Base-by-base conservation (phyloP, 1,284 basidiomycete species). In the Cutaneotrichosporon dermatis region DNA sequence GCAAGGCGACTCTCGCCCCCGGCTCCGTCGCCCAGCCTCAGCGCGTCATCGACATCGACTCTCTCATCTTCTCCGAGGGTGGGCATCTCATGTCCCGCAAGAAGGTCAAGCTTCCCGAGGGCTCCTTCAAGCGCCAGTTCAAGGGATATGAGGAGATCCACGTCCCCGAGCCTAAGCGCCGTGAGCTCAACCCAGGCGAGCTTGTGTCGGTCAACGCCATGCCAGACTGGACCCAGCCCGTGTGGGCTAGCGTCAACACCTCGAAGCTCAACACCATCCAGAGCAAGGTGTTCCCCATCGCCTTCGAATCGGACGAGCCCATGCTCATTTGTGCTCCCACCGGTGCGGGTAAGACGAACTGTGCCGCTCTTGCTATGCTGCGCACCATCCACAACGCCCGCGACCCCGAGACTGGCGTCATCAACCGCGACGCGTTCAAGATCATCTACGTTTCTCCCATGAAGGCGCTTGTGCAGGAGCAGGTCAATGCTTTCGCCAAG, bases 341-440 rank as follows among this genome's bases (percentile, higher is more conserved):
- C 0, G 96, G 96, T 79, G 96, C 96, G 4, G 96, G 96, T 67
- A 99, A 99, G 92, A 99, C 96, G 37, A 99, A 99, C 70, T 96
- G 98, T 35, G 96, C 96, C 11, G 92, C 99, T 85, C 83, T 99
- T 11, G 87, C 92, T 0, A 88, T 97, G 66, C 83, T 97, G 13
- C 90, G 91, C 70, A 91, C 95, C 67, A 84, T 97, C 40, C 79
- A 82, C 36, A 94, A 95, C 71, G 86, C 89, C 74, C 86, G 91
- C 15, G 86, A 96, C 71, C 87, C 89, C 59, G 82, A 82, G 9
- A 90, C 90, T 0, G 92, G 92, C 51, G 75, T 81, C n/a, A 90
- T 97, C 72, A 91, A 96, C 72, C 83, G 93, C 39, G 87, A 90
- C 67, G 82, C 88, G 0, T 97, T 98, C 86, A 99, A 99, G 81